phyloP scores from a whole-genome alignment of 2,329 filamentous ascomycete species.

The Diaporthe vaccinii region DNA sequence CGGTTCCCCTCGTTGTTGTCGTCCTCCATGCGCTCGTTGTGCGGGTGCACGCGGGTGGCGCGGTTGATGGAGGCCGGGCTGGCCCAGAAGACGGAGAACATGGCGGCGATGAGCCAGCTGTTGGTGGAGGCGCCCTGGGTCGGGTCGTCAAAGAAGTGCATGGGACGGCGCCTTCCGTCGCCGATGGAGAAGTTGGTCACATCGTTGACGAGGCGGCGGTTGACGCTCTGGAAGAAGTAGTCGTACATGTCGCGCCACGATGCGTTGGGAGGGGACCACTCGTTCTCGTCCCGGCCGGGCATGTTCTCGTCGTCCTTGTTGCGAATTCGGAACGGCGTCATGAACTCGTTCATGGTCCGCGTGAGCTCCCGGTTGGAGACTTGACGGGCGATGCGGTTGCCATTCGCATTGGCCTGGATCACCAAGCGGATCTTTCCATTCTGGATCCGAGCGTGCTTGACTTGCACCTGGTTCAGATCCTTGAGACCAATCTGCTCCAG shows the following conservation, averaged over 20 bases:
- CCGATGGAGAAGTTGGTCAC: slow-evolving; percentile 43
- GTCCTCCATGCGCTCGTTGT: slow-evolving; percentile 45
- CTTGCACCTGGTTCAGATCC: slow-evolving; percentile 51
- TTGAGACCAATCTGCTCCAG: slow-evolving; percentile 58
- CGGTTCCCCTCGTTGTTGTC: slow-evolving; percentile 32
- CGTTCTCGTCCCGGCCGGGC: slow-evolving; percentile 29
- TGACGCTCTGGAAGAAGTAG: slow-evolving; percentile 50
- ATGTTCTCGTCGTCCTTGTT: slow-evolving; percentile 35
- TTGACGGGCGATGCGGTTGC: slow-evolving; percentile 46
- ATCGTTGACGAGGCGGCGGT: slow-evolving; percentile 50
- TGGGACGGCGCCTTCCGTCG: slow-evolving; percentile 22
- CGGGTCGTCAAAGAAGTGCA: slow-evolving; percentile 56
- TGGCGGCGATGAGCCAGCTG: slow-evolving; percentile 59
- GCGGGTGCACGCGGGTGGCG: slow-evolving; percentile 43
- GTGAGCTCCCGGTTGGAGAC: slow-evolving; percentile 57
- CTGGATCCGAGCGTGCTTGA: slow-evolving; percentile 57
- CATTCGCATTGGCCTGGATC: slow-evolving; percentile 52
- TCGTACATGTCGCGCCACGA: slow-evolving; percentile 58
- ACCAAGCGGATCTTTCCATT: slow-evolving; percentile 60
- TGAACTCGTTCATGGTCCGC: slow-evolving; percentile 56
- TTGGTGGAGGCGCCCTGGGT: slow-evolving; percentile 57
- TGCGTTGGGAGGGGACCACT: slow-evolving; percentile 56
- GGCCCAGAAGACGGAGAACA: slow-evolving; percentile 61
- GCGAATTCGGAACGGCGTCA: slow-evolving; percentile 52
- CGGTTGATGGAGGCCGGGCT: slow-evolving; percentile 58